Base-by-base conservation (phyloP, 805 yeast species). In the Blastobotrys mokoenaii region DNA sequence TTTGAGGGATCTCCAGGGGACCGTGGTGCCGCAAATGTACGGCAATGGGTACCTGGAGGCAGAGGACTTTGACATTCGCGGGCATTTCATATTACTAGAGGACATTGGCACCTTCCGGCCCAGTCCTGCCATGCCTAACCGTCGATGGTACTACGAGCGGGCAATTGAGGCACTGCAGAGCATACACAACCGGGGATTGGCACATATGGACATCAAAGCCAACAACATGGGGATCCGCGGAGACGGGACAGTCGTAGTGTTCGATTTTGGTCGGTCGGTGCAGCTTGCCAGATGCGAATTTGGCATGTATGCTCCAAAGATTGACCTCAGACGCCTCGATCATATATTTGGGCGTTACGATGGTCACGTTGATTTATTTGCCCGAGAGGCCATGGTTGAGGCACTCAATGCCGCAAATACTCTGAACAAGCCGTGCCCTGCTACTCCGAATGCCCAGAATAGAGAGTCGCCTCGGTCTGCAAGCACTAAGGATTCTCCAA, bases 191-290 rank as follows among this genome's bases (percentile, higher is more conserved):
- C 18, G 12, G 20, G 38, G 38, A 7, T 4, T 34, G 12, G 38
- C 38, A 4, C 38, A 34, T 17, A 3, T 14, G 4, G 38, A 34
- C 20, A 16, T 34, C 12, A 34, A 17, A 10, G 12, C 16, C 12
- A 17, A 34, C 16, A 34, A 34, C 22, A 34, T 34, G 38, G 38
- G 38, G 18, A 34, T n/a, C 14, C 38, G 38, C 6, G 12, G 38
- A 7, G 22, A 11, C 6, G 38, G 20, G 12, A 14, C 14, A 10
- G 20, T 34, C 3, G 38, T 34, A 5, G 14, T 34, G 12, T 34
- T 14, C 8, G 38, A 34, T 16, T 34, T 34, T 15, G 38, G 38
- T 4, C 11, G 22, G 14, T 14, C 38, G 14, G 20, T 34, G 18
- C 38, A 34, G 22, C 22, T 34, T 4, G 20, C 12, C 9, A 34